phyloP scores from a whole-genome alignment of 2,329 filamentous ascomycete species.

The Hirsutella thompsonii region DNA sequence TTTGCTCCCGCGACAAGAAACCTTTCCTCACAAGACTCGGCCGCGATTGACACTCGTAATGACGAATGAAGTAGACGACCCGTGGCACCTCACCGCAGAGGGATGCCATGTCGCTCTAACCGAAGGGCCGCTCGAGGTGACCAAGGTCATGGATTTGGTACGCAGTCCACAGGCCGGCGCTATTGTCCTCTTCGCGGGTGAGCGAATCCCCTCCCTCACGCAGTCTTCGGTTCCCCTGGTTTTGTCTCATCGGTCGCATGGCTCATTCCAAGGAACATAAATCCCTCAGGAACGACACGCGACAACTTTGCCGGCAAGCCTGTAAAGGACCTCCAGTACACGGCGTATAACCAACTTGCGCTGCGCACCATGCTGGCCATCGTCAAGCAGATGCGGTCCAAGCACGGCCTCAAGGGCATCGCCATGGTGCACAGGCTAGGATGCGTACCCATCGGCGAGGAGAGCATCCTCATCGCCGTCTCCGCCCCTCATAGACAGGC shows the following conservation, averaged over 20 bases:
- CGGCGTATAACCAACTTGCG: slow-evolving; percentile 58
- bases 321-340: slow-evolving; percentile 66
- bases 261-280: no score
- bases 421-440: slow-evolving; percentile 78
- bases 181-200: slow-evolving; percentile 65
- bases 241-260: not conserved
- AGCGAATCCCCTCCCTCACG: slow-evolving; percentile 8
- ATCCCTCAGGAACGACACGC: slow-evolving; percentile 53
- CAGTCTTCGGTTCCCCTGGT: not conserved
- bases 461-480: slow-evolving; percentile 83
- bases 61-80: slow-evolving; percentile 7
- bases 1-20: not conserved
- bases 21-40: no score
- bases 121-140: slow-evolving; percentile 42
- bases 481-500: slow-evolving; percentile 71
- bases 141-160: slow-evolving; percentile 49
- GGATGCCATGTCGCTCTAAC: slow-evolving; percentile 58
- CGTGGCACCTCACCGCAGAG: slow-evolving; percentile 30
- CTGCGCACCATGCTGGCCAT: slow-evolving; percentile 57
- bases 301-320: slow-evolving; percentile 59
- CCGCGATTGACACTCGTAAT: no score
- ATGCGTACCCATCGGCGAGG: slow-evolving; percentile 76
- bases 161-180: slow-evolving; percentile 63
- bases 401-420: slow-evolving; percentile 58
- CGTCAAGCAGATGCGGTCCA: slow-evolving; percentile 38